These are phyloP conservation scores for Persicaria maculosa DNA, from an alignment of 148 eudicot genomes.

Conservation along the genomic window DNA sequence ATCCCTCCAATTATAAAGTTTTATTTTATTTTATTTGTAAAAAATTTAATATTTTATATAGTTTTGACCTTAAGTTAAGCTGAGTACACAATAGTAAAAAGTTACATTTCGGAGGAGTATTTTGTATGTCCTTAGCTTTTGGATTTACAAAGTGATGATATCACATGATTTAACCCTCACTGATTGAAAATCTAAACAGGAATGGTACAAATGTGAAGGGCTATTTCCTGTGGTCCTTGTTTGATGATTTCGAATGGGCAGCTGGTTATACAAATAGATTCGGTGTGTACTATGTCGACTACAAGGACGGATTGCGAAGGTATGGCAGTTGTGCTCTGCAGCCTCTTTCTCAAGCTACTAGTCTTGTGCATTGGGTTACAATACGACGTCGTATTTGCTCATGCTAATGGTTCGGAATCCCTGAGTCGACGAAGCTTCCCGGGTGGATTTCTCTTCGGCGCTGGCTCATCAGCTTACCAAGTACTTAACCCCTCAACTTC, in stretches of 20 bases:
- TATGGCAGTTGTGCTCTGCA: neutral
- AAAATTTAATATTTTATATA: no score
- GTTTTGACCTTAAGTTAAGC: no score
- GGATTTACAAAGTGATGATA: no score
- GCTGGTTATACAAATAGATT: constrained; percentile 8
- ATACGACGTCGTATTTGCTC: neutral
- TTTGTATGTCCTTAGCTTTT: no score
- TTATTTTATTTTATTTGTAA: no score
- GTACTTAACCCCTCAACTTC: neutral
- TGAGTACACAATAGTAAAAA: no score
- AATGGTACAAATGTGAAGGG: constrained; percentile 10
- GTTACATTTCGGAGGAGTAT: no score
- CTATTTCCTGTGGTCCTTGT: constrained; percentile 3
- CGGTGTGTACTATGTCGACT: constrained; percentile 5
- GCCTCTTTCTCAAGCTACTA: neutral
- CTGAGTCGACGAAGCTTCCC: neutral
- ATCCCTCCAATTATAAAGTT: no score
- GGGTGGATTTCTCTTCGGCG: constrained; percentile 7
- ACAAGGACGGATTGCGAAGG: neutral
- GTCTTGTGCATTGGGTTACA: neutral
- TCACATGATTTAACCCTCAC: neutral
- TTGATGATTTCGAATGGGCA: constrained; percentile 15
- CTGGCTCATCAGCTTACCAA: constrained; percentile 13
- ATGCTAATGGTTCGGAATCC: neutral
- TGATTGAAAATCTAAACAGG: neutral